Evolutionary conservation across 805 yeast species (phyloP), one percentile per base, ranked within the genome.

Genomic region (Candida nonsorbophila): DNA sequence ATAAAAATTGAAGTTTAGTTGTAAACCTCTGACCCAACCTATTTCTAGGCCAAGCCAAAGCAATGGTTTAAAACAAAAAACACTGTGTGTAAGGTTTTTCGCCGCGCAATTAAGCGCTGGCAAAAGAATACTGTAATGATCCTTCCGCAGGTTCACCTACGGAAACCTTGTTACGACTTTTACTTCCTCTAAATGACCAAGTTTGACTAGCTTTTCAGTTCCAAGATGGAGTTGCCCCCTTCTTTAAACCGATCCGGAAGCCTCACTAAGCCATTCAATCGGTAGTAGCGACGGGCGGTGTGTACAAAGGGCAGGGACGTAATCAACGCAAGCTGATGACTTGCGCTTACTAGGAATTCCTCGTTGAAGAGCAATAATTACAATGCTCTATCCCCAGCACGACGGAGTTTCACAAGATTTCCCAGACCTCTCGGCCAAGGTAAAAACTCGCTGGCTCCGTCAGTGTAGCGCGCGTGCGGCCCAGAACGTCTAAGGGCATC

Each of bases 381-480:
- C 28, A 25, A 25, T 25, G 28, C 28, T 25, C 28, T 55, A 55
- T 57, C 36, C 40, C 41, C 37, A 36, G 38, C 38, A 30, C 41
- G 38, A 33, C 62, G 61, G 62, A 53, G 62, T 58, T 58, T 56
- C 55, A 53, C 62, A 53, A 58, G 60, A 49, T 53, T 56, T 51
- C 60, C 28, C 28, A 18, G 28, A 18, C 28, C 28, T 25, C 28
- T 25, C 28, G 28, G 28, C 28, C 28, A 25, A 25, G 28, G 28
- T 25, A 12, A 16, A 25, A 12, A 52, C 64, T 55, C 62, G 62
- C 59, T 57, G 64, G 61, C 63, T 56, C 63, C 61, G 62, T 58
- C 62, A 58, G 61, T 58, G 65, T 56, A 58, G 65, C 62, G 63
- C 65, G 64, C 63, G 61, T 55, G 65, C 62, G 62, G 62, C 62